phyloP scores from a whole-genome alignment of 1,139 yeast species.

The Yarrowia galli region DNA sequence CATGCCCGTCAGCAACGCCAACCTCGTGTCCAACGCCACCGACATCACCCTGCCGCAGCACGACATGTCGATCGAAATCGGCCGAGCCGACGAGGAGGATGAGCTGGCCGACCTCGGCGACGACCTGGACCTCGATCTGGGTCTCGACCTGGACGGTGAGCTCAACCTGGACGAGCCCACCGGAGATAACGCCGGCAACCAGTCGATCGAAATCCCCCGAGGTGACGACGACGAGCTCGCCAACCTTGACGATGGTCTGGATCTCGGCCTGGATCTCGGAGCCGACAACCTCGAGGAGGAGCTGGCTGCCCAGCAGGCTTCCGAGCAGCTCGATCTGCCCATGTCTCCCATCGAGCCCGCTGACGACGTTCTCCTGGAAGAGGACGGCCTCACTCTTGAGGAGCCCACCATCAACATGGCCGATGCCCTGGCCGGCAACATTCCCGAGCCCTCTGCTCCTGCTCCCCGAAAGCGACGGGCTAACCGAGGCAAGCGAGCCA shows the following conservation, averaged over 20 bases:
- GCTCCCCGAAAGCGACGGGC: conserved; percentile 14
- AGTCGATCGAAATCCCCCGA: conserved; percentile 62
- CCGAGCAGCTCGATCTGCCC: conserved; percentile 39
- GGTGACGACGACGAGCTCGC: conserved; percentile 44
- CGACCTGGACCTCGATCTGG: conserved; percentile 49
- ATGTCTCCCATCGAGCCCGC: conserved; percentile 40
- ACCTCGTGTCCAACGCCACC: conserved; percentile 41
- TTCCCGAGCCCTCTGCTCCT: conserved; percentile 14
- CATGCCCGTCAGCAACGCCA: conserved; percentile 22
- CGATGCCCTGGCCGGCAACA: conserved; percentile 38
- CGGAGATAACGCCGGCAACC: conserved; percentile 45
- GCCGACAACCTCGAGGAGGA: conserved; percentile 39
- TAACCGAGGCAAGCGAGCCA: conserved; percentile 38
- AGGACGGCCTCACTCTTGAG: conserved; percentile 26
- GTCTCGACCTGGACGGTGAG: conserved; percentile 43
- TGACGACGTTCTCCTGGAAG: conserved; percentile 36
- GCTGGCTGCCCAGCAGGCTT: conserved; percentile 40
- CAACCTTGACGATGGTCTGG: conserved; percentile 41
- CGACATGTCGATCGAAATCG: conserved; percentile 45
- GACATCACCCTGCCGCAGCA: conserved; percentile 45
- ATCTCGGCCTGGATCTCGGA: conserved; percentile 48
- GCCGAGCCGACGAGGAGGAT: conserved; percentile 43
- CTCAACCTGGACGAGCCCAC: conserved; percentile 41
- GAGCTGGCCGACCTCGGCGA: conserved; percentile 45
- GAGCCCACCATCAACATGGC: conserved; percentile 38